A percentile compares a stretch with the other conserved stretches of the same genome.
Conservation (phyloP, 2,329 filamentous ascomycete genomes). For the Fusarium sp. region DNA sequence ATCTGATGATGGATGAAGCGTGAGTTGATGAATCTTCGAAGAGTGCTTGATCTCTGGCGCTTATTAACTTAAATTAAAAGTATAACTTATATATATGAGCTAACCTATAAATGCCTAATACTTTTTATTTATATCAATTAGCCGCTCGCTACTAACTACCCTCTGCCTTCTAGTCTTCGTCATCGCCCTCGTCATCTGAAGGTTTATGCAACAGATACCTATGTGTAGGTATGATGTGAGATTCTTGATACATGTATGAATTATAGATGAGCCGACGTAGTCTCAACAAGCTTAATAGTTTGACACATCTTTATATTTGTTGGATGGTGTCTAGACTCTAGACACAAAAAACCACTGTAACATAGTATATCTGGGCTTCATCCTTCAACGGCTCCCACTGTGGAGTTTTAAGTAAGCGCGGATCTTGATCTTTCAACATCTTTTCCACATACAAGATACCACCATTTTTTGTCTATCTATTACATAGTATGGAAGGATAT, state of each 20-base stretch:
- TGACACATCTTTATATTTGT: not conserved
- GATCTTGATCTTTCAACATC: constrained; percentile 5
- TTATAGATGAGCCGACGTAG: constrained; percentile 7
- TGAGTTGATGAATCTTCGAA: no score
- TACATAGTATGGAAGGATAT: not conserved
- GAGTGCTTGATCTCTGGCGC: no score
- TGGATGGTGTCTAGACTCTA: not conserved
- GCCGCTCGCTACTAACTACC: constrained; percentile 36
- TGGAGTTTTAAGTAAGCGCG: constrained; percentile 3
- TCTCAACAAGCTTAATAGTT: constrained; percentile 1
- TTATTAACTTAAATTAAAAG: no score
- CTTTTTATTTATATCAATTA: no score
- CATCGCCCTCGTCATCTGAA: constrained; percentile 49
- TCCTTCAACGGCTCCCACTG: constrained; percentile 3
- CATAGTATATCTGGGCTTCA: not conserved
- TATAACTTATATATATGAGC: no score
- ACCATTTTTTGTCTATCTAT: constrained; percentile 5
- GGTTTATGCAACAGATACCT: no score
- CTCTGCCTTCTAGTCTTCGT: constrained; percentile 46
- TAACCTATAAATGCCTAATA: no score
- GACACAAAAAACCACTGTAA: not conserved
- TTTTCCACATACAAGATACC: constrained; percentile 10
- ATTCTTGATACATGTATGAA: not conserved
- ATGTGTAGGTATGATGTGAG: not conserved
- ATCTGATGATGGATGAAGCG: no score